Conservation (phyloP, 2,329 filamentous ascomycete genomes). For the Penicillium sp. region DNA sequence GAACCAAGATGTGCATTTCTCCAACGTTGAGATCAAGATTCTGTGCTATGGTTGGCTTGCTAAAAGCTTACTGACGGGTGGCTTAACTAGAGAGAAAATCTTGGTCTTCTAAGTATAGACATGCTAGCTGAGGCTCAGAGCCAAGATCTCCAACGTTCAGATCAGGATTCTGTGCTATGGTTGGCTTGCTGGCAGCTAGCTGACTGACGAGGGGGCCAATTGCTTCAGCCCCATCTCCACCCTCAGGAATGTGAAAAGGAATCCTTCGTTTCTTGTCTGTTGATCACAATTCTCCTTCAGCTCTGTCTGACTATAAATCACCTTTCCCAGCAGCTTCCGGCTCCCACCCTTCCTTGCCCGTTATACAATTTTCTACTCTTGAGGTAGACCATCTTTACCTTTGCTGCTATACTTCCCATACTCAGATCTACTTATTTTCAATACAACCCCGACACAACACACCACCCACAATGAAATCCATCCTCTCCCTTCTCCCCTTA, state of each 20-base stretch:
- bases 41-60: background rate
- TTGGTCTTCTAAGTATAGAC: too few relatives aligned
- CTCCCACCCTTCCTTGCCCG: background rate
- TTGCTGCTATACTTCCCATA: too few relatives aligned
- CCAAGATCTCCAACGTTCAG: background rate
- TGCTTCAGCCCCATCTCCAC: background rate
- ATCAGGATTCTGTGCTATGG: constrained; percentile 2
- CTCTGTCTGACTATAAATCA: background rate
- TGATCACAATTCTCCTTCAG: background rate
- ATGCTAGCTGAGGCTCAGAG: too few relatives aligned
- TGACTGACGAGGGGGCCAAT: background rate
- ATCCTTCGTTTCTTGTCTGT: background rate
- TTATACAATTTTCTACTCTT: too few relatives aligned
- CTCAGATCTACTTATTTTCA: too few relatives aligned
- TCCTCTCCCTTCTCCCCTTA: background rate
- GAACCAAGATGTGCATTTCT: too few relatives aligned
- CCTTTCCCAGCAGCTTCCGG: background rate
- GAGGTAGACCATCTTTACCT: too few relatives aligned
- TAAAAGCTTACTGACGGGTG: background rate
- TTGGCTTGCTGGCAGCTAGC: constrained; percentile 1
- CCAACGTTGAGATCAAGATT: background rate
- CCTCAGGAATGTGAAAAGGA: constrained; percentile 7
- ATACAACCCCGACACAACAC: too few relatives aligned
- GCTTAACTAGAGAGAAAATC: background rate
- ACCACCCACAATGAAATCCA: background rate